Conservation (phyloP, 1,284 basidiomycete genomes). For the Rhodotorula sp. region DNA sequence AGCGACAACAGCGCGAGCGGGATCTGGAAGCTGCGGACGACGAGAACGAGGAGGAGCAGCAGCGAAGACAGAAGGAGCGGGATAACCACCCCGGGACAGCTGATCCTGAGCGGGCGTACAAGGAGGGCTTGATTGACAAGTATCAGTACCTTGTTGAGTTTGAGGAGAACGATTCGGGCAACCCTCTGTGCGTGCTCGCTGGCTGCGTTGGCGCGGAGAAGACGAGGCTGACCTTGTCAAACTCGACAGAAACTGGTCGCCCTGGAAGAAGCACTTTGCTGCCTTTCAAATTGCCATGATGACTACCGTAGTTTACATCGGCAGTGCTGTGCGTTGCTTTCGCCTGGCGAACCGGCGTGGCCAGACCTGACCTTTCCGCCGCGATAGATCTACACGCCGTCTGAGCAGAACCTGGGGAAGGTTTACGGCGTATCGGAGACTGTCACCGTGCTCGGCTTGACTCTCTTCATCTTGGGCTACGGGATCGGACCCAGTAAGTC, state of each 20-base stretch:
- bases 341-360: background rate
- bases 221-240: background rate
- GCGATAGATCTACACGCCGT: conserved; percentile 43
- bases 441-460: conserved; percentile 38
- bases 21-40: conserved; percentile 6
- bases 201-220: background rate
- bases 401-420: conserved; percentile 26
- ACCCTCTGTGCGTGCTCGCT: conserved; percentile 43
- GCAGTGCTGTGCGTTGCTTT: background rate
- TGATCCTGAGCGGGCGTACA: conserved; percentile 16
- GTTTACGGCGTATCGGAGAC: conserved; percentile 36
- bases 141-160: conserved; percentile 29
- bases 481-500: conserved; percentile 33
- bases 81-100: conserved; percentile 21
- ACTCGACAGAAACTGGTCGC: conserved; percentile 45
- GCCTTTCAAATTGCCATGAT: conserved; percentile 45
- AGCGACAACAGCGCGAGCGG: background rate
- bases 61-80: background rate
- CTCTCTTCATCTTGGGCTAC: conserved; percentile 39
- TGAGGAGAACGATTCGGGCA: conserved; percentile 46
- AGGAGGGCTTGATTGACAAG: conserved; percentile 21
- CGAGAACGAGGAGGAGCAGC: conserved; percentile 4
- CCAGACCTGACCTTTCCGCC: too few species aligned
- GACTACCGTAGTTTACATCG: conserved; percentile 47
- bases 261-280: conserved; percentile 43